Evolutionary conservation across 176 grass and related monocot genomes (phyloP).

Genomic region (Cymbopogon citratus): DNA sequence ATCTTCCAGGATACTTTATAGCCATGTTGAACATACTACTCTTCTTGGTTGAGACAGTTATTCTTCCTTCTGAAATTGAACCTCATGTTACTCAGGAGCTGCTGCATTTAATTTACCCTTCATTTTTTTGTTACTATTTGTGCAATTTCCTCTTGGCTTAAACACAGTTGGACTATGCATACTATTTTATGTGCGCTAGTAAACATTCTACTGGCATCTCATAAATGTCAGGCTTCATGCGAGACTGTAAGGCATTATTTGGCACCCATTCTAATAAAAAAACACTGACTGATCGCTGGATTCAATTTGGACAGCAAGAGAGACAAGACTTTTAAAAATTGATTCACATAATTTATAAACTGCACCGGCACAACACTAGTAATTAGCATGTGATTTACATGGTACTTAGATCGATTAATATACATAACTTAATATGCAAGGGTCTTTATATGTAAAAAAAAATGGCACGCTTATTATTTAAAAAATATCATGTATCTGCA

Average conservation of each 20-base stretch:
- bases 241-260: not conserved
- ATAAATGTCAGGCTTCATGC: not conserved
- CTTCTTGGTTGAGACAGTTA: not conserved
- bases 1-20: not conserved
- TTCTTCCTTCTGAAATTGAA: not conserved
- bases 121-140: not conserved
- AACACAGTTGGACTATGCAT: not conserved
- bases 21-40: not conserved
- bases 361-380: not conserved
- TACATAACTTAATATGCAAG: not conserved
- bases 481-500: not conserved
- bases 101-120: not conserved
- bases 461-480: not conserved
- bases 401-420: not conserved
- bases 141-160: not conserved
- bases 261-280: not conserved
- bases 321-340: not conserved
- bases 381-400: constrained; percentile 3
- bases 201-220: not conserved
- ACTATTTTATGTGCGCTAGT: not conserved
- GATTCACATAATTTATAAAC: not conserved
- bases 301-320: not conserved
- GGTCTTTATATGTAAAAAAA: constrained; percentile 1
- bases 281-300: not conserved
- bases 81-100: not conserved